Percentiles rank a stretch among this genome's conserved stretches.
Evolutionary conservation across 1,139 yeast genomes (phyloP).

Genomic region (Debaryomyces robertsiae): DNA sequence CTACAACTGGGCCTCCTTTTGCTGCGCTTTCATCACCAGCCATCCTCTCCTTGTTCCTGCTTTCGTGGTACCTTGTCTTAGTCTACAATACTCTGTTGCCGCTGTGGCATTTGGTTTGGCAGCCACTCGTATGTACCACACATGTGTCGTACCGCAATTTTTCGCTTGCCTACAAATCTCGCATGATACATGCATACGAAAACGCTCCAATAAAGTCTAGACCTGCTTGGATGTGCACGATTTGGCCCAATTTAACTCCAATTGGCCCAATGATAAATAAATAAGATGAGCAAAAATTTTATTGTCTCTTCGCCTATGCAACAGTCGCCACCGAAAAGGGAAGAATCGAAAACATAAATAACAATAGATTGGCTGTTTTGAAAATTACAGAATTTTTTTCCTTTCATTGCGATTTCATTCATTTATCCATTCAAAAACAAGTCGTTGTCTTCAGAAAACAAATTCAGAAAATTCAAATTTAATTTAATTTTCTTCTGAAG

Average conservation of each 20-base stretch:
- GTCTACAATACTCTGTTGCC: too few species aligned
- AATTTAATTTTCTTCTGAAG: conserved; percentile 6
- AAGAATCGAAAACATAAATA: conserved; percentile 8
- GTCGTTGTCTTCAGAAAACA: conserved; percentile 7
- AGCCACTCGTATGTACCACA: too few species aligned
- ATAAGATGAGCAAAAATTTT: not conserved
- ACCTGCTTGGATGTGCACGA: not conserved
- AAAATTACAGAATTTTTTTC: not conserved
- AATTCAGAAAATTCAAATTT: conserved; percentile 4
- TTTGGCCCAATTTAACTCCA: conserved; percentile 4
- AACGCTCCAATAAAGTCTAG: conserved; percentile 5
- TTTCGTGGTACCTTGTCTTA: too few species aligned
- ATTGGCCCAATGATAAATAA: conserved; percentile 7
- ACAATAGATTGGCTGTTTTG: conserved; percentile 8
- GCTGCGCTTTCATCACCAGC: not conserved
- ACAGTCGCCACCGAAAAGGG: conserved; percentile 6
- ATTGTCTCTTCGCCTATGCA: conserved; percentile 7
- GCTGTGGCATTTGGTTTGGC: too few species aligned
- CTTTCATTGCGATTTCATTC: not conserved
- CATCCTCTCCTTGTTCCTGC: too few species aligned
- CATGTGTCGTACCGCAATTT: not conserved
- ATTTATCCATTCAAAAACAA: conserved; percentile 1
- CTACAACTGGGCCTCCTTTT: not conserved
- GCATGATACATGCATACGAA: not conserved
- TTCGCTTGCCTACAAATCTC: not conserved